These are phyloP conservation scores for Artemisia argyi DNA, from an alignment of 129 eudicot species.

Conservation along the genomic window DNA sequence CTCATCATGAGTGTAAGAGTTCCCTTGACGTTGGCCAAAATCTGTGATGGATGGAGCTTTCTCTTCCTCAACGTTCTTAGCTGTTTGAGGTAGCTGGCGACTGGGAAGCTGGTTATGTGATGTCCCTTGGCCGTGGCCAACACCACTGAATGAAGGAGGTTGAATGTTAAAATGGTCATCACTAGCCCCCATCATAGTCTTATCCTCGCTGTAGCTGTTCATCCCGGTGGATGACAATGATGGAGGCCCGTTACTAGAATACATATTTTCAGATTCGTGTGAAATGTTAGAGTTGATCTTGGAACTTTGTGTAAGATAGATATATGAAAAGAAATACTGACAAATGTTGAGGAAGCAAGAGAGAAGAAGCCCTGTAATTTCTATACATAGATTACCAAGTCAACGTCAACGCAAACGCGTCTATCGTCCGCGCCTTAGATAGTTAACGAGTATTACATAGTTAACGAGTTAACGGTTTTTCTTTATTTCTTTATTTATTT, in stretches of 20 bases:
- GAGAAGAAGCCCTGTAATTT: not conserved
- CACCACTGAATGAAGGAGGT: conserved; percentile 13
- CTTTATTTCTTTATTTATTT: too few relatives aligned
- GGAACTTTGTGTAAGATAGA: not conserved
- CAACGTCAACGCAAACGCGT: not conserved
- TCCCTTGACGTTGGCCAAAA: conserved; percentile 1
- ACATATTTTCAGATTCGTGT: not conserved
- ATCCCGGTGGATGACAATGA: not conserved
- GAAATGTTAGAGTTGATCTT: not conserved
- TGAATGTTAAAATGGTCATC: not conserved
- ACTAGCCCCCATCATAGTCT: not conserved
- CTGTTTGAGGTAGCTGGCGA: conserved; percentile 3
- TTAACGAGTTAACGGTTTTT: too few relatives aligned
- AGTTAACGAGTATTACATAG: too few relatives aligned
- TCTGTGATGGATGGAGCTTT: conserved; percentile 14
- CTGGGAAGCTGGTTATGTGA: conserved; percentile 6
- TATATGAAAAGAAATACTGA: not conserved
- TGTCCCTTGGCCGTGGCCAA: conserved; percentile 7
- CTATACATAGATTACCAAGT: not conserved
- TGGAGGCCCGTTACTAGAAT: conserved; percentile 3
- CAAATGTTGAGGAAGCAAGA: not conserved
- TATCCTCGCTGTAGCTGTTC: too few relatives aligned
- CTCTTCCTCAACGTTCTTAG: not conserved
- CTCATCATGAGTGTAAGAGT: not conserved
- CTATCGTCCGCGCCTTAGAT: too few relatives aligned